phyloP scores from a whole-genome alignment of 2,329 filamentous ascomycete genomes.

The Clonostachys rhizophaga region DNA sequence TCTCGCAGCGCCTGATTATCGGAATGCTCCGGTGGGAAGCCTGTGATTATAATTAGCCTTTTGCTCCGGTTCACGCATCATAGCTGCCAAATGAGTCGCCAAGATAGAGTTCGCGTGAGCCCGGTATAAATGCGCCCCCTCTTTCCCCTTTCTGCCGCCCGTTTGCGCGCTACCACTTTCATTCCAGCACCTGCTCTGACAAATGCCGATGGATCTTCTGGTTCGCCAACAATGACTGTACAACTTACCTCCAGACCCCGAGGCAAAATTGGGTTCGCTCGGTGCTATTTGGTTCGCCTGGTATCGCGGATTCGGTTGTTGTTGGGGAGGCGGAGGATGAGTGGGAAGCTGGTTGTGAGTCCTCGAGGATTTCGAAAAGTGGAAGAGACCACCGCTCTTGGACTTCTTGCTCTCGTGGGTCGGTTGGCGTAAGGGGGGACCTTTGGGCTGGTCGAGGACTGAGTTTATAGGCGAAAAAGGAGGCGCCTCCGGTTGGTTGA shows the following conservation, averaged over 20 bases:
- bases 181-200: too few species aligned
- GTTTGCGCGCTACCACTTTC: too few species aligned
- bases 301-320: not conserved
- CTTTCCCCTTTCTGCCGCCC: too few species aligned
- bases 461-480: not conserved
- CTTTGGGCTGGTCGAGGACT: not conserved
- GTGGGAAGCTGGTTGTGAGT: slow-evolving; percentile 25
- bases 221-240: too few species aligned
- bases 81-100: not conserved
- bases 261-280: too few species aligned
- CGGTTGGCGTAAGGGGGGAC: not conserved
- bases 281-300: too few species aligned
- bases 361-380: slow-evolving; percentile 42
- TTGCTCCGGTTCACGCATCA: not conserved
- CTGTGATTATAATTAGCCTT: too few species aligned
- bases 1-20: not conserved
- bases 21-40: not conserved
- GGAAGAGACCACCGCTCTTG: slow-evolving; percentile 43
- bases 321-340: slow-evolving; percentile 2
- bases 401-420: slow-evolving; percentile 20
- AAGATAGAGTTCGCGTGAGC: not conserved
- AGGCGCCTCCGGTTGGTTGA: not conserved
- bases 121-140: too few species aligned
- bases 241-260: too few species aligned
- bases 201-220: too few species aligned